Conservation (phyloP, 1,139 yeast species). For the Candida dubliniensis region DNA sequence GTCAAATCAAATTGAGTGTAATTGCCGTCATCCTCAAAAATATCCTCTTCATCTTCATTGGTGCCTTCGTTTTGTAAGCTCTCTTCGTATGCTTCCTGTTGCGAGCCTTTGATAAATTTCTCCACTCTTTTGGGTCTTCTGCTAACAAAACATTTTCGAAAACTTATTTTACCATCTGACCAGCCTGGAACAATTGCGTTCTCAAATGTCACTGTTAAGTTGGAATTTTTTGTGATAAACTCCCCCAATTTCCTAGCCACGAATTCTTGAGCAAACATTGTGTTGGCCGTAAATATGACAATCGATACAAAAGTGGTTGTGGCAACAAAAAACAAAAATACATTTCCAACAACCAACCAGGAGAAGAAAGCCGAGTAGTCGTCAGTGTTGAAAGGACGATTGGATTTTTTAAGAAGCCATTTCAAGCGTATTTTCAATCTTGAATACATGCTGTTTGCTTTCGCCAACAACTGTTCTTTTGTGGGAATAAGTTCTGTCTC, state of each 20-base stretch:
- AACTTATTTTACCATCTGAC: constrained; percentile 83
- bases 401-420: constrained; percentile 62
- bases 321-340: constrained; percentile 71
- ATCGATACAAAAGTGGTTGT: constrained; percentile 89
- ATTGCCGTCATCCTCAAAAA: constrained; percentile 74
- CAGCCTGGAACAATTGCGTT: constrained; percentile 94
- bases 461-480: constrained; percentile 54
- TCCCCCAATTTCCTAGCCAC: constrained; percentile 83
- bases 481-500: constrained; percentile 15
- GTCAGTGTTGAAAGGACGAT: constrained; percentile 78
- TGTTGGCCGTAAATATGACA: constrained; percentile 74
- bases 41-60: constrained; percentile 25
- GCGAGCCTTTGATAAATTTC: constrained; percentile 71
- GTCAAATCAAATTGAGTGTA: constrained; percentile 94
- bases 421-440: constrained; percentile 58
- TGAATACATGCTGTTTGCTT: constrained; percentile 50
- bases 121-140: constrained; percentile 65
- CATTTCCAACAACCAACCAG: constrained; percentile 88
- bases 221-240: constrained; percentile 78
- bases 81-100: constrained; percentile 61
- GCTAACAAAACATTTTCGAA: constrained; percentile 83
- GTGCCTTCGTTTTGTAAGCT: constrained; percentile 22
- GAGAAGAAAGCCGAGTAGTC: constrained; percentile 87
- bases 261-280: constrained; percentile 87
- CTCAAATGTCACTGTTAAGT: constrained; percentile 86